Evolutionary conservation across 129 eudicot genomes (phyloP), one percentile per base, ranked within the genome.

Genomic region (Gnaphalium uliginosum): DNA sequence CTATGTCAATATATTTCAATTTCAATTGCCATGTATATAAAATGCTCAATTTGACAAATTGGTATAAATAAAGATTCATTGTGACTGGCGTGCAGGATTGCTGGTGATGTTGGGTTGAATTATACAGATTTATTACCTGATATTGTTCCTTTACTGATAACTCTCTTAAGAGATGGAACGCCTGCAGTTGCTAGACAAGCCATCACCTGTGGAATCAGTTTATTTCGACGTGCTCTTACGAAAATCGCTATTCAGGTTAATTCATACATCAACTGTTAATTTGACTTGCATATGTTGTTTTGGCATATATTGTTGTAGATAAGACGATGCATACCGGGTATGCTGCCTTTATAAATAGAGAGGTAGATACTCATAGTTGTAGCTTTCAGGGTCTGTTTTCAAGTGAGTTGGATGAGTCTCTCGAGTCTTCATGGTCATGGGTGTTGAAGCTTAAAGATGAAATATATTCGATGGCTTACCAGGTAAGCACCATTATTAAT

Each of bases 151-250:
- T 86, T 86, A 61, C 68, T 91, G 72, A 71, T 91, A 46, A 80
- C 79, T 70, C 83, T 82, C 50, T 74, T 95, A 80, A 81, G 86
- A 74, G 99, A 95, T 81, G 91, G 73, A 66, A 82, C 92, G 54
- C 99, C 99, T 19, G 96, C 99, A 53, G 99, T 95, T 51, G 96
- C 97, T 79, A 87, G 99, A 68, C 99, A 95, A 78, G 90, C 96
- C 19, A 88, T 91, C 53, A 69, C 82, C 14, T 89, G 86, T 78
- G 96, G 90, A 23, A 85, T 82, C 83, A 85, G 77, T 75, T 76
- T 91, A 68, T 95, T 91, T 76, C 83, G 92, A 30, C 76, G 76
- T 8, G 79, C 84, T 56, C 90, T 95, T 68, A 75, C 67, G 30
- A 87, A 85, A 79, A 76, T 89, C 29, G 87, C 96, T 29, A 60